phyloP scores from a whole-genome alignment of 768 basidiomycete species.

The Lentinula guzmanii region DNA sequence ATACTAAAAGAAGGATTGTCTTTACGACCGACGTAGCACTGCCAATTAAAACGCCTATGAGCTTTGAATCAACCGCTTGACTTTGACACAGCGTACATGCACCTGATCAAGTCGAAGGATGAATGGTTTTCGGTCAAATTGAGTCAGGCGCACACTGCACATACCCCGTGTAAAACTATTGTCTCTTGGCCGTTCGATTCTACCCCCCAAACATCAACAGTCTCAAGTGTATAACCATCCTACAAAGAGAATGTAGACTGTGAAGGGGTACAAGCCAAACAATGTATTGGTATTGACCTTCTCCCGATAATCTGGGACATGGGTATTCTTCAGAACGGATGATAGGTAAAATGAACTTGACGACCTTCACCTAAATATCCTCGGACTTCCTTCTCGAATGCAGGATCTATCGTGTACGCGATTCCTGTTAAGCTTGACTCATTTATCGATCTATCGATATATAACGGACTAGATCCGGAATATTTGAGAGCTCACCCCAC shows the following conservation, averaged over 20 bases:
- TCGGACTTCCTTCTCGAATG: constrained; percentile 66
- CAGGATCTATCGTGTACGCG: constrained; percentile 83
- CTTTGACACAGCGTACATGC: constrained; percentile 29
- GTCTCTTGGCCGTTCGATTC: constrained; percentile 42
- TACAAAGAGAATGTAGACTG: constrained; percentile 19
- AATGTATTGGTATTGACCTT: constrained; percentile 40
- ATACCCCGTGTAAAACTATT: constrained; percentile 50
- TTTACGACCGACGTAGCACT: constrained; percentile 85
- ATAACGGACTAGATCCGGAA: background rate
- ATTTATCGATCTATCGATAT: background rate
- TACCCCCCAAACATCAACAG: constrained; percentile 64
- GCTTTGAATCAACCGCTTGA: background rate
- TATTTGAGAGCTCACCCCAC: constrained; percentile 55
- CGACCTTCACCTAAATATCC: constrained; percentile 67
- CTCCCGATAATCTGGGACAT: constrained; percentile 67
- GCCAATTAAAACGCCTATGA: background rate
- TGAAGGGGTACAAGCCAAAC: no score
- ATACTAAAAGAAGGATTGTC: constrained; percentile 88
- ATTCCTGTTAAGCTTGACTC: constrained; percentile 42
- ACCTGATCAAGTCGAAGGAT: constrained; percentile 29
- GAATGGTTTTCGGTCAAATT: background rate
- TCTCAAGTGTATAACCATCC: constrained; percentile 90
- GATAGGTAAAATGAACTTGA: background rate
- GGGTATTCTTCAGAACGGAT: background rate
- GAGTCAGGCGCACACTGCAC: constrained; percentile 11